phyloP scores from a whole-genome alignment of 352 stramenopile species.

The Phytophthora idaei region DNA sequence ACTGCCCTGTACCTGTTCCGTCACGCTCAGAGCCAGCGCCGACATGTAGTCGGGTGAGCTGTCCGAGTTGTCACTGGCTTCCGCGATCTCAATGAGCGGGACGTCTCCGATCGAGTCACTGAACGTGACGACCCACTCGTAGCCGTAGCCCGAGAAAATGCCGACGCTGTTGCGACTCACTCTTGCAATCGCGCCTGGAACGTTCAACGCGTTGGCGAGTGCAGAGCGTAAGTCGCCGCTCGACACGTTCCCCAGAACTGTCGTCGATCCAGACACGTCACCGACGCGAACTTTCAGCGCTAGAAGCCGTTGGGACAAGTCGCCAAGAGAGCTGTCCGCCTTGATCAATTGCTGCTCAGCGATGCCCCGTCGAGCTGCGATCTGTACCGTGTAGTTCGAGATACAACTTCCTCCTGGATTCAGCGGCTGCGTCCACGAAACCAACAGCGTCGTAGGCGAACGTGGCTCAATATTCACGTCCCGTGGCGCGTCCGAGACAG shows the following conservation, averaged over 20 bases:
- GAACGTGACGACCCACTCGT: slow-evolving; percentile 77
- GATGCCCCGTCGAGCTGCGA: slow-evolving; percentile 59
- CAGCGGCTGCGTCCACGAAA: slow-evolving; percentile 62
- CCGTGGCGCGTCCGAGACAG: slow-evolving; percentile 42
- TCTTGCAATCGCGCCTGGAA: slow-evolving; percentile 18
- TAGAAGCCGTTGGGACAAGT: slow-evolving; percentile 29
- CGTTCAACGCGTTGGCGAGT: slow-evolving; percentile 20
- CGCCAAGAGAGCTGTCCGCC: slow-evolving; percentile 36
- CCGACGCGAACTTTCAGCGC: slow-evolving; percentile 25
- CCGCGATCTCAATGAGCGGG: slow-evolving; percentile 35
- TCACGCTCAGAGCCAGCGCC: slow-evolving; percentile 37
- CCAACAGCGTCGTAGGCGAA: slow-evolving; percentile 41
- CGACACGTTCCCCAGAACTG: slow-evolving; percentile 49
- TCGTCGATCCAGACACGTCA: slow-evolving; percentile 20
- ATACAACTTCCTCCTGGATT: slow-evolving; percentile 57
- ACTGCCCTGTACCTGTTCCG: slow-evolving; percentile 51
- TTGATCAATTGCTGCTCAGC: slow-evolving; percentile 71
- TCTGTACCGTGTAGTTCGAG: slow-evolving; percentile 57
- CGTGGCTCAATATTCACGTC: slow-evolving; percentile 54
- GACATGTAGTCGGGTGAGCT: slow-evolving; percentile 33
- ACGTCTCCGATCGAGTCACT: slow-evolving; percentile 61
- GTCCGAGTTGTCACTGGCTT: slow-evolving; percentile 13
- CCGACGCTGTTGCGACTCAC: slow-evolving; percentile 53
- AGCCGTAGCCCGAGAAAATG: slow-evolving; percentile 59
- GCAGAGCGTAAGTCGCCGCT: slow-evolving; percentile 36